These are phyloP conservation scores for Phytophthora sojae DNA, from an alignment of 352 stramenopile species.

Conservation along the genomic window DNA sequence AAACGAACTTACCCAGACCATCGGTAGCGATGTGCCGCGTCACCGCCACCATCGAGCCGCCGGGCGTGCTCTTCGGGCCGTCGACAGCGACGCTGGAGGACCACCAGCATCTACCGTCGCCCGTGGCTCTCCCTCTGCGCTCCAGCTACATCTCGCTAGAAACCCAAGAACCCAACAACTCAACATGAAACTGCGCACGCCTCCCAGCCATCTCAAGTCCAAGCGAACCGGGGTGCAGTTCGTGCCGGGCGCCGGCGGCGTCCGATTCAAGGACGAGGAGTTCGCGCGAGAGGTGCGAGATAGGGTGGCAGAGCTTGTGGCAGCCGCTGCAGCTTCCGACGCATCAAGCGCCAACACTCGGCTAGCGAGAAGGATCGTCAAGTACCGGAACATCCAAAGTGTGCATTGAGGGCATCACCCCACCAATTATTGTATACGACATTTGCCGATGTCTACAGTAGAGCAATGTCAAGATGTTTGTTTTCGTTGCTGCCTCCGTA, in stretches of 20 bases:
- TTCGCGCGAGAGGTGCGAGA: constrained; percentile 1
- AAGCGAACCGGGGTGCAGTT: constrained; percentile 4
- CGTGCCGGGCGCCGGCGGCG: neutral
- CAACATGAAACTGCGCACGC: neutral
- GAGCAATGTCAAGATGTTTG: neutral
- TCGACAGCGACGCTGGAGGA: constrained; percentile 9
- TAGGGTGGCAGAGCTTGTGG: neutral
- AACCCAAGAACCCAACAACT: neutral
- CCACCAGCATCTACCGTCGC: neutral
- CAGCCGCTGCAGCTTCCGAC: neutral
- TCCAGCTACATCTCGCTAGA: neutral
- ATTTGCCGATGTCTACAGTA: neutral
- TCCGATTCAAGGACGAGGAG: constrained; percentile 6
- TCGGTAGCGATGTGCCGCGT: constrained; percentile 10
- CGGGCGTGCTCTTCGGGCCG: neutral
- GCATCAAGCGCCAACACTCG: constrained; percentile 2
- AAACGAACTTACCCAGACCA: no score
- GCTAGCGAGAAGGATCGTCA: constrained; percentile 1
- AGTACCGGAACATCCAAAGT: constrained; percentile 8
- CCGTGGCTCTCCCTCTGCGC: neutral
- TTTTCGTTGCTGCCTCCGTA: no score
- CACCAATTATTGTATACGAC: no score
- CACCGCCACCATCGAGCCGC: constrained; percentile 2
- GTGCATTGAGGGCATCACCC: neutral
- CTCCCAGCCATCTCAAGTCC: neutral